Base-by-base conservation (phyloP, 2,329 filamentous ascomycete species). In the Colletotrichum sp. region DNA sequence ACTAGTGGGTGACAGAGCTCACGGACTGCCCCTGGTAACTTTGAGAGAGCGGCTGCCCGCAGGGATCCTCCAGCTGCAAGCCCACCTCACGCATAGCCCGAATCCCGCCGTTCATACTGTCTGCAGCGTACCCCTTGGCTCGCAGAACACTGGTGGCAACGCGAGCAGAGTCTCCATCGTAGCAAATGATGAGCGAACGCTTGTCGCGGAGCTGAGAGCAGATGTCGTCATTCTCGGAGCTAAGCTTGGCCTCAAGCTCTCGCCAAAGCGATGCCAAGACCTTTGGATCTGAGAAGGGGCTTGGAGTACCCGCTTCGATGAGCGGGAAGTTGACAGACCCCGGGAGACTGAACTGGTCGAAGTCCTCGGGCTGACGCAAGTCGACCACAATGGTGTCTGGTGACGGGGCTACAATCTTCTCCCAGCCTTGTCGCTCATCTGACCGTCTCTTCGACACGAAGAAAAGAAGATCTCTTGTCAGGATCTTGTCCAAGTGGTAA, bases 131-230 rank as follows among this genome's bases (percentile, higher is more conserved):
- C 0, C 87, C 88, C 77, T 88, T 89, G 0, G 88, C 89, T 7
- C 89, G 84, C 65, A 92, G 80, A 4, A 92, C 85, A 71, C 89
- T 90, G 4, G 88, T 88, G 4, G 89, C 90, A 7, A 92, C 85
- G 1, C 90, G 85, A 6, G 90, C 85, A 34, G 87, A 88, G 74
- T 92, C 89, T 4, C 90, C 90, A 65, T 90, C 84, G 67, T 91
- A 91, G 79, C 90, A 91, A 13, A 90, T 79, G 12, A 91, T 78
- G 10, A 91, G 78, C 15, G 89, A 79, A 8, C 84, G 84, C 71
- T 83, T 85, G 24, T 78, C 24, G 0, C 84, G 13, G 1, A 80
- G 78, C 15, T 76, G 59, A n/a, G 75, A 65, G 0, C 81, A 78
- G 2, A 81, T 67, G 8, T 79, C 81, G 13, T 62, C 71, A 18